Evolutionary conservation across 192 early-diverging fungal genomes (phyloP).

Genomic region (Mortierella alpina): DNA sequence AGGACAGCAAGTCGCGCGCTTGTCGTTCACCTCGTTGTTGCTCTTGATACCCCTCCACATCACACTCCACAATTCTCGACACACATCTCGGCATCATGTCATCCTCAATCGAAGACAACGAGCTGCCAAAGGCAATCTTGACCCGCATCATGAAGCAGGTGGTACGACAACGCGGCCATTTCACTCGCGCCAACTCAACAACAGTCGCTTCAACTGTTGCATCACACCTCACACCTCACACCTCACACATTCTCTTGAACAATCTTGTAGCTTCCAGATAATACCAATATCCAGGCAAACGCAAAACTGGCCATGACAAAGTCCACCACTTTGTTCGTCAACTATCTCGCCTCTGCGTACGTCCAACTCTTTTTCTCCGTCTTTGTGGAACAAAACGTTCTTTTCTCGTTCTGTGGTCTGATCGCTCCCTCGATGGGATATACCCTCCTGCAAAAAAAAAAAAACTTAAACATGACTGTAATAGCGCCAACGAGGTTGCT

Average conservation of each 20-base stretch:
- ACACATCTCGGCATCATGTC: slow-evolving; percentile 14
- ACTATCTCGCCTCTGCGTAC: slow-evolving; percentile 61
- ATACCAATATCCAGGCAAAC: slow-evolving; percentile 61
- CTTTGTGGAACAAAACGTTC: too few species aligned
- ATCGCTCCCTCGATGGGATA: background rate
- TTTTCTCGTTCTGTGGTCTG: background rate
- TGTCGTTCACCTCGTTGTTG: background rate
- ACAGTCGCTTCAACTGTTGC: background rate
- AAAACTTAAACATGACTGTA: background rate
- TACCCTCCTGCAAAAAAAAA: too few species aligned
- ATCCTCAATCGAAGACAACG: slow-evolving; percentile 61
- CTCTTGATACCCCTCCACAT: background rate
- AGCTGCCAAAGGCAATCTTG: slow-evolving; percentile 60
- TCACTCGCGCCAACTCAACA: background rate
- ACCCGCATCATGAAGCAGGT: slow-evolving; percentile 59
- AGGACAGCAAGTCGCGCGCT: background rate
- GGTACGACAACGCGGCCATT: slow-evolving; percentile 38
- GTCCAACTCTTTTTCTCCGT: slow-evolving; percentile 2
- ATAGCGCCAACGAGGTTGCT: slow-evolving; percentile 63
- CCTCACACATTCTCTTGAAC: background rate
- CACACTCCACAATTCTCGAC: background rate
- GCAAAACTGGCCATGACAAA: slow-evolving; percentile 63
- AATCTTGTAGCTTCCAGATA: slow-evolving; percentile 56
- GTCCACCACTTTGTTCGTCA: slow-evolving; percentile 64
- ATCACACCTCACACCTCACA: slow-evolving; percentile 1